Conservation (phyloP, 2,329 filamentous ascomycete species). For the Gremmenia infestans region DNA sequence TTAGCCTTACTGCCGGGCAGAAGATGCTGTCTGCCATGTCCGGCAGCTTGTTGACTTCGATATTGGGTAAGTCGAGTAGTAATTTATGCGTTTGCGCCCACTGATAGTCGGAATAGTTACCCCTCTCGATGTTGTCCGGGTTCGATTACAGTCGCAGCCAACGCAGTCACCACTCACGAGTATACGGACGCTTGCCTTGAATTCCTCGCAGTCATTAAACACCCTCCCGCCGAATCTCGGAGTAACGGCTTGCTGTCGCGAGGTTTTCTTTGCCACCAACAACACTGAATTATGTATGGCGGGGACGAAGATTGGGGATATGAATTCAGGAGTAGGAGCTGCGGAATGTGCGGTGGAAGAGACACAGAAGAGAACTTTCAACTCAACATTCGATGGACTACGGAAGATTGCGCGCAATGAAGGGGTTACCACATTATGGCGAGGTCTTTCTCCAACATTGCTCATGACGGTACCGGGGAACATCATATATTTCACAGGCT, state of each 20-base stretch:
- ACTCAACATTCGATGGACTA: constrained; percentile 85
- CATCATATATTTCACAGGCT: constrained; percentile 97
- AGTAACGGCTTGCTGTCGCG: constrained; percentile 89
- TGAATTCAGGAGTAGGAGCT: constrained; percentile 37
- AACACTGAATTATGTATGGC: constrained; percentile 57
- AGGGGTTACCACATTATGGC: constrained; percentile 80
- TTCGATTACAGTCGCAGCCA: constrained; percentile 85
- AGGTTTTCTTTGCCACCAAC: constrained; percentile 94
- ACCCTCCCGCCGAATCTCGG: constrained; percentile 78
- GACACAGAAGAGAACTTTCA: constrained; percentile 75
- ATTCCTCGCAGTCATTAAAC: constrained; percentile 50
- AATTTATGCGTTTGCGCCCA: not conserved
- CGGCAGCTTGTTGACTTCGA: constrained; percentile 82
- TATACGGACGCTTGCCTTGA: constrained; percentile 50
- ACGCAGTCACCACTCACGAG: constrained; percentile 44
- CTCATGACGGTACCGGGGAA: constrained; percentile 93
- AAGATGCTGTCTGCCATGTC: constrained; percentile 94
- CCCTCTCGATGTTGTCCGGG: constrained; percentile 91
- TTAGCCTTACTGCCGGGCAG: constrained; percentile 74
- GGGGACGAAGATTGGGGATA: constrained; percentile 21
- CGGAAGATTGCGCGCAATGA: constrained; percentile 94
- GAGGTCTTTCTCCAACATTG: constrained; percentile 87
- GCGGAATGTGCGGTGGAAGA: constrained; percentile 82
- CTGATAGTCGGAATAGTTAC: constrained; percentile 57
- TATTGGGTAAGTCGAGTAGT: constrained; percentile 61